Evolutionary conservation across 2,329 filamentous ascomycete genomes (phyloP), one percentile per base, ranked within the genome.

Genomic region (Stenocarpella maydis): DNA sequence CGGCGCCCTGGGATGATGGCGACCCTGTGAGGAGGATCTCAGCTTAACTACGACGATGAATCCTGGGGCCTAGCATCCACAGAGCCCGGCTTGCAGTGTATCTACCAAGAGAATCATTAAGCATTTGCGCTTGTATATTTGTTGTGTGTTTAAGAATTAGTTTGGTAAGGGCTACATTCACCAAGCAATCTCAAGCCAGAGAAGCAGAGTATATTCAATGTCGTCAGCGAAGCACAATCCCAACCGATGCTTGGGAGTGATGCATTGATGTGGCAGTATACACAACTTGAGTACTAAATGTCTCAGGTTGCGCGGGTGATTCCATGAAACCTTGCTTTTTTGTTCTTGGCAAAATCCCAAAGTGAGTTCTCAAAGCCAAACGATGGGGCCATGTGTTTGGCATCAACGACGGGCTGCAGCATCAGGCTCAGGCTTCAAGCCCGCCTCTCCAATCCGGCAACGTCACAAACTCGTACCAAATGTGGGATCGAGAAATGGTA

Each of bases 1-100:
- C 78, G 8, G 76, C 77, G 3, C 67, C 79, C 15, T 80, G 77
- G 77, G 75, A 79, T 43, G 72, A 75, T 15, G 70, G 73, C 14
- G 17, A 19, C 9, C 28, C 17, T 8, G 24, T 10, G 3, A 72
- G 66, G 10, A 73, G 77, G 45, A 69, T 77, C 26, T 72, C 67
- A 2, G 76, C n/a, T n/a, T n/a, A n/a, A 77, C 60, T 78, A 73
- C 65, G 45, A n/a, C 15, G 47, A 58, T 17, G 17, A 49, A 10
- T 58, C 28, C n/a, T 67, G 64, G 50, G 28, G 34, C 12, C 26
- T 61, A 26, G 41, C 14, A 5, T 34, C 55, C 14, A 10, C 6
- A 7, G 21, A 34, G 1, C 17, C 26, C 6, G 19, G 26, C 9
- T 1, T 9, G 26, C 15, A 3, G 7, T n/a, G n/a, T n/a, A n/a